These are phyloP conservation scores for Moricandia moricandioides DNA, from an alignment of 345 rosid species.

Conservation along the genomic window DNA sequence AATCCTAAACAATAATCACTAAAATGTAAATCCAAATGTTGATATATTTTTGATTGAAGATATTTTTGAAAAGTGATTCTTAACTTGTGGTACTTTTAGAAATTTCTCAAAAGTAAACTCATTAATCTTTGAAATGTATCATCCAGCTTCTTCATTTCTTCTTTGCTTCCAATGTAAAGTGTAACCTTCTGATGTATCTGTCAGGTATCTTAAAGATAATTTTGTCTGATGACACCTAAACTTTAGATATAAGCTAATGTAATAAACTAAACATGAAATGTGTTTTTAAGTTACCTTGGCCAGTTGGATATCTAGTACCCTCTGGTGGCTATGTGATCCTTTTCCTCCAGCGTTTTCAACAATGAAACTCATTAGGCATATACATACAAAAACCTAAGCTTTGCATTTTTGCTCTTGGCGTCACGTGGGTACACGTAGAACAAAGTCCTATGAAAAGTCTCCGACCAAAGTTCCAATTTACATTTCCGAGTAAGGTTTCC, in stretches of 20 bases:
- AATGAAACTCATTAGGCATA: conserved; percentile 86
- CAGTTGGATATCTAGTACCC: conserved; percentile 71
- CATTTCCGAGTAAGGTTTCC: conserved; percentile 85
- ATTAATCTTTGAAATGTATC: neutral
- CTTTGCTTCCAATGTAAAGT: conserved; percentile 80
- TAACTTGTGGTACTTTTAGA: too few species aligned
- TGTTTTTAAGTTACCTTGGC: conserved; percentile 47
- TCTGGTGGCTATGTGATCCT: conserved; percentile 82
- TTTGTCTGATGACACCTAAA: neutral
- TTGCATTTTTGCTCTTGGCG: conserved; percentile 87
- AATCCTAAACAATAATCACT: too few species aligned
- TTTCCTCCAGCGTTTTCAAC: conserved; percentile 96
- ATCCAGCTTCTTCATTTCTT: conserved; percentile 90
- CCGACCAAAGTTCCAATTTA: conserved; percentile 95
- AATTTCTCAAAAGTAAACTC: neutral
- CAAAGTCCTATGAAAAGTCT: conserved; percentile 77
- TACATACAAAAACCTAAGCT: conserved; percentile 81
- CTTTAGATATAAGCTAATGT: neutral
- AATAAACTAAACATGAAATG: neutral
- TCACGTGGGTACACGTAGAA: conserved; percentile 90
- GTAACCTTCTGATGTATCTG: conserved; percentile 93
- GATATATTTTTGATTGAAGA: too few species aligned
- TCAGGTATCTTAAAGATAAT: neutral
- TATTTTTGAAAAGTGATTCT: too few species aligned
- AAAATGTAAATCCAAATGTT: too few species aligned